Base-by-base conservation (phyloP, 1,284 basidiomycete species). In the Abortiporus biennis region DNA sequence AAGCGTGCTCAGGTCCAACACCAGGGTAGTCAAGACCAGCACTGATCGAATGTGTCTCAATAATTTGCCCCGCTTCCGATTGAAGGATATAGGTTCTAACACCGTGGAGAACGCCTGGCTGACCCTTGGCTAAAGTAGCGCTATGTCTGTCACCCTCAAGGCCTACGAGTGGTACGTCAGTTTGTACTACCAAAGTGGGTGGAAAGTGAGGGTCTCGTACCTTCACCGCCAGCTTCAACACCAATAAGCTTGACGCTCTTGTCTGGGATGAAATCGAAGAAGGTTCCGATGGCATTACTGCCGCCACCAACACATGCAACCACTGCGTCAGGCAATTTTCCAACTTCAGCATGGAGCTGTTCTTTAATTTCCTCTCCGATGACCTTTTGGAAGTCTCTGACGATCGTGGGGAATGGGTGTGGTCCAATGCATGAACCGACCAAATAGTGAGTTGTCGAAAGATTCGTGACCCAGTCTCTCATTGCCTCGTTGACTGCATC, bases 281-380 rank as follows among this genome's bases (percentile, higher is more conserved):
- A 97, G 2, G 92, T 85, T 23, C 96, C 96, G 48, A 99, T 99
- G 13, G 96, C 92, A 62, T 99, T 99, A 58, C 86, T 91, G 3
- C 96, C 96, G 45, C 96, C 95, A 33, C 95, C 96, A 32, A 99
- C 95, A 62, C 95, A 99, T 9, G 96, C 96, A 3, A 99, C 85
- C 21, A 99, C 82, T 2, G 82, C 91, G 51, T 98, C 93, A 6
- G 96, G 96, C 3, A 99, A 78, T 63, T 91, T 93, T 37, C 88
- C 87, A 35, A 74, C 74, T 48, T 69, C 69, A 44, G 80, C 85
- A 37, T 78, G 66, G 48, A 98, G 61, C 65, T 99, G 96, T 39
- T 71, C 67, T 67, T 94, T 97, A 69, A 98, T 95, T 67, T 99
- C 96, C 57, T 85, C 74, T 3, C 95, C 89, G 52, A 99, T 99